A percentile compares a stretch with the other conserved stretches of the same genome.
These are phyloP conservation scores for Daldinia decipiens DNA, from an alignment of 495 filamentous ascomycete species.

Conservation along the genomic window DNA sequence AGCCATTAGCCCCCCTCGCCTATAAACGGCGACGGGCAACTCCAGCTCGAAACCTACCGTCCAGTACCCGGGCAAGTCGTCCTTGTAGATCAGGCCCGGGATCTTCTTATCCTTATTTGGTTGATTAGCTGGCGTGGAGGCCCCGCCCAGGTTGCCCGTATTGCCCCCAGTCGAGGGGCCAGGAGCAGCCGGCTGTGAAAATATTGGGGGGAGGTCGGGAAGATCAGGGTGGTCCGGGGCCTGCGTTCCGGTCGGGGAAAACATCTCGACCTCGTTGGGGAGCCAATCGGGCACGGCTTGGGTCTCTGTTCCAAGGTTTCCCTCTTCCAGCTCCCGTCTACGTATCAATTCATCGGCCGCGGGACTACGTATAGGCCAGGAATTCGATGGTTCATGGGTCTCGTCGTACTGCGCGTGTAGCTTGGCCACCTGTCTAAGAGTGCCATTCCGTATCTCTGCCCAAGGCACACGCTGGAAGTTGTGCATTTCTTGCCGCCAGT, in stretches of 20 bases:
- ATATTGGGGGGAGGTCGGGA: too few species aligned
- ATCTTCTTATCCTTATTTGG: background rate
- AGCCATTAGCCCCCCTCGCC: background rate
- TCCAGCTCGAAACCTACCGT: constrained; percentile 36
- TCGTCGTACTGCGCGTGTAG: background rate
- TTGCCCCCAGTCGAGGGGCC: too few species aligned
- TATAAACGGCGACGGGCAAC: constrained; percentile 18
- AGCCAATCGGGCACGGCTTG: background rate
- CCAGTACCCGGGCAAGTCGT: background rate
- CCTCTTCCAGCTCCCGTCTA: background rate
- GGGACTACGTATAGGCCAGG: constrained; percentile 2
- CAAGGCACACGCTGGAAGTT: constrained; percentile 6
- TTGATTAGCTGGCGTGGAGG: background rate
- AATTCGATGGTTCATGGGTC: background rate
- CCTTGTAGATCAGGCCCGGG: background rate
- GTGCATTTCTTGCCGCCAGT: constrained; percentile 4
- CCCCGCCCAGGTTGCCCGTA: too few species aligned
- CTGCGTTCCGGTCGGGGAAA: too few species aligned
- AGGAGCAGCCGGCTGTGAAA: too few species aligned
- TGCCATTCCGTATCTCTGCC: background rate
- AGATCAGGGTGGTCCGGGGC: too few species aligned
- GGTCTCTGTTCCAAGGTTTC: background rate
- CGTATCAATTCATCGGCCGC: background rate
- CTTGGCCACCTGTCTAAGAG: background rate
- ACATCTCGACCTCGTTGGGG: background rate